Conservation (phyloP, 306 rosid genomes). For the Dryas alaskensis region DNA sequence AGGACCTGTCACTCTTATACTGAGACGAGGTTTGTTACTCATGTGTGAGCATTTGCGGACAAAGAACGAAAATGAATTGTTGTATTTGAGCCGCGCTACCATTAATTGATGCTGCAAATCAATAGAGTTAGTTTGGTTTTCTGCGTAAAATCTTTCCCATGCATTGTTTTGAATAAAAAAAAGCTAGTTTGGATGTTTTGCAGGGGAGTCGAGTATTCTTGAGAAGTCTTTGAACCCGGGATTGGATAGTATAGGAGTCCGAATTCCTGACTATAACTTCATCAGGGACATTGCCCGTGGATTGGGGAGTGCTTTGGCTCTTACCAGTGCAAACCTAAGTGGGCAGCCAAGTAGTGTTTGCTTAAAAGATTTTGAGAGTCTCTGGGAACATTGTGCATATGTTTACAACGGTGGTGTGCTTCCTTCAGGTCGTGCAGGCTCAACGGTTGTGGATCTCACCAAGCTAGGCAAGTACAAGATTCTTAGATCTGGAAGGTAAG, state of each 20-base stretch:
- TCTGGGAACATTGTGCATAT: slow-evolving; percentile 80
- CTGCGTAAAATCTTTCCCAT: background rate
- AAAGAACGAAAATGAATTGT: background rate
- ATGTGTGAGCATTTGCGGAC: background rate
- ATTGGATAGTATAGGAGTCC: slow-evolving; percentile 76
- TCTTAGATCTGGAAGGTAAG: slow-evolving; percentile 92
- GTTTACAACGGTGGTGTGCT: slow-evolving; percentile 83
- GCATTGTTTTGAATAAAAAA: background rate
- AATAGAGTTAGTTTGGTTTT: background rate
- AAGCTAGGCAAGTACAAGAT: slow-evolving; percentile 61
- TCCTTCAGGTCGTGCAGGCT: slow-evolving; percentile 86
- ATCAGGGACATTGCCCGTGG: slow-evolving; percentile 66
- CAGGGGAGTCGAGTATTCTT: slow-evolving; percentile 82
- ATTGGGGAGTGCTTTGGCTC: slow-evolving; percentile 76
- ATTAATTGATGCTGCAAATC: background rate
- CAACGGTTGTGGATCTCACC: slow-evolving; percentile 82
- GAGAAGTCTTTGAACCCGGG: slow-evolving; percentile 89
- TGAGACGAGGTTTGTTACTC: slow-evolving; percentile 62
- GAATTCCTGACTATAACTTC: slow-evolving; percentile 88
- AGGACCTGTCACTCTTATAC: slow-evolving; percentile 86
- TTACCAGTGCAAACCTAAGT: slow-evolving; percentile 91
- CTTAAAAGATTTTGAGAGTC: slow-evolving; percentile 67
- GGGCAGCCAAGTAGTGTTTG: slow-evolving; percentile 85
- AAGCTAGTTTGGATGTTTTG: slow-evolving; percentile 33
- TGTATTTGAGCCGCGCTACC: background rate